Conservation (phyloP, 768 basidiomycete species). For the Royoungia palumana region DNA sequence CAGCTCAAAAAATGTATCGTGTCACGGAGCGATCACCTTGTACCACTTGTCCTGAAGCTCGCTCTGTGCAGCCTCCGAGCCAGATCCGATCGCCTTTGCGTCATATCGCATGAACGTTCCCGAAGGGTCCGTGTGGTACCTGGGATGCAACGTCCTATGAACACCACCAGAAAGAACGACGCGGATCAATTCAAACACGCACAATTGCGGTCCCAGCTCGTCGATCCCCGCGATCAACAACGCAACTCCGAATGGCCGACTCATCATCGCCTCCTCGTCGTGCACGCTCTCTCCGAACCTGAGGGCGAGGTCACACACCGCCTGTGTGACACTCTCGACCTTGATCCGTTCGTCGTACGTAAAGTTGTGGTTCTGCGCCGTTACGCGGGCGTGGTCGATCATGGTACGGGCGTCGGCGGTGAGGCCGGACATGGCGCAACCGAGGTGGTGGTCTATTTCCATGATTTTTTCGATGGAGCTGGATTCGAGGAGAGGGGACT, state of each 20-base stretch:
- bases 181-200: conserved; percentile 28
- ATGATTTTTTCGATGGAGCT: conserved; percentile 99
- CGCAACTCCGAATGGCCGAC: conserved; percentile 97
- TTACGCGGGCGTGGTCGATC: conserved; percentile 99
- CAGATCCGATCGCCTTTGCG: conserved; percentile 97
- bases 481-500: conserved; percentile 92
- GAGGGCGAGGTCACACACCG: conserved; percentile 94
- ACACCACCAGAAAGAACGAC: background rate
- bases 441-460: conserved; percentile 97
- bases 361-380: conserved; percentile 92
- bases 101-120: conserved; percentile 96
- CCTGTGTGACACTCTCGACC: conserved; percentile 97
- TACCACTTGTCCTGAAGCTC: conserved; percentile 98
- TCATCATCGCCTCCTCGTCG: conserved; percentile 99
- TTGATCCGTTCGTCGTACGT: conserved; percentile 96
- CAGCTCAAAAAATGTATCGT: conserved; percentile 2
- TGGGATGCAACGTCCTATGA: conserved; percentile 31
- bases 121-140: conserved; percentile 97
- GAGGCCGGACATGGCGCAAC: conserved; percentile 96
- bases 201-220: conserved; percentile 95
- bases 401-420: conserved; percentile 98
- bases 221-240: conserved; percentile 96
- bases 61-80: conserved; percentile 95
- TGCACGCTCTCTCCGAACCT: conserved; percentile 99
- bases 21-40: conserved; percentile 51